These are phyloP conservation scores for Penicillium oxalicum DNA, from an alignment of 2,329 filamentous ascomycete species.

Conservation along the genomic window DNA sequence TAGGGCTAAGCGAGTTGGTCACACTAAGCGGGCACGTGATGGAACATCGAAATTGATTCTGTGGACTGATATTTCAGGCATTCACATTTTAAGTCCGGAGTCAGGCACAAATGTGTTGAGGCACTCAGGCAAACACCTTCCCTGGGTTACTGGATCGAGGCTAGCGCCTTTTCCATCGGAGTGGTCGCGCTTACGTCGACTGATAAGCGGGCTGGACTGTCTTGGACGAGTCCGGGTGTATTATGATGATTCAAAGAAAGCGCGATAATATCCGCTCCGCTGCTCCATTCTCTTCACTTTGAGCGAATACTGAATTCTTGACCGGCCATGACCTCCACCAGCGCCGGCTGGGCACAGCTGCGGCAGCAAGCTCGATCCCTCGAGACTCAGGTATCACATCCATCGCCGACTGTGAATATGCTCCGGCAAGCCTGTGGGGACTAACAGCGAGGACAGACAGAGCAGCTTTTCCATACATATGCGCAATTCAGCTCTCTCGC, in stretches of 20 bases:
- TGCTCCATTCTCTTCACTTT: not conserved
- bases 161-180: slow-evolving; percentile 6
- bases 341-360: slow-evolving; percentile 81
- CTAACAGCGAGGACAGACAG: slow-evolving; percentile 56
- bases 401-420: slow-evolving; percentile 5
- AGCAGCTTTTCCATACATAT: slow-evolving; percentile 64
- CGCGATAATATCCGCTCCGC: not conserved
- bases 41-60: not conserved
- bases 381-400: slow-evolving; percentile 70
- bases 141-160: slow-evolving; percentile 5
- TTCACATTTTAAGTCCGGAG: not conserved
- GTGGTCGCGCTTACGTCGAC: slow-evolving; percentile 13
- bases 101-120: not conserved
- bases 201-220: not conserved
- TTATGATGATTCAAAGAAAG: not conserved
- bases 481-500: slow-evolving; percentile 81
- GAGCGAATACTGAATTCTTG: not conserved
- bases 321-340: slow-evolving; percentile 48
- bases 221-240: slow-evolving; percentile 11
- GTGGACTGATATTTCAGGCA: slow-evolving; percentile 7
- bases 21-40: slow-evolving; percentile 32
- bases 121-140: not conserved
- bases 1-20: slow-evolving; percentile 39
- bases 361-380: slow-evolving; percentile 84
- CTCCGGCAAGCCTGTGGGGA: slow-evolving; percentile 2